phyloP scores from a whole-genome alignment of 768 basidiomycete species.

The Pilatotrama ljubarskyi region DNA sequence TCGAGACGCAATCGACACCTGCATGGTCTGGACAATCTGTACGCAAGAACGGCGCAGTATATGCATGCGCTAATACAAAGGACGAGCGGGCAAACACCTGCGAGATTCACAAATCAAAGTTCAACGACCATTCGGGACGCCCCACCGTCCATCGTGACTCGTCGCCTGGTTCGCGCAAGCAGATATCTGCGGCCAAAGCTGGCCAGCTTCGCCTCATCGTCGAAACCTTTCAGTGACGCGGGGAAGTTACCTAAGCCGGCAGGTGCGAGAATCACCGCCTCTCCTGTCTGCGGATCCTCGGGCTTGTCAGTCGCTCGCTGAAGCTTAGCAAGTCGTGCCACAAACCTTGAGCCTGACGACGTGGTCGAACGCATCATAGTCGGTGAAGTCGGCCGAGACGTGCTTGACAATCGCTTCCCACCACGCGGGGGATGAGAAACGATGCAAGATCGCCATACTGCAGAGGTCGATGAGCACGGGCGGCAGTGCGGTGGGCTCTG shows the following conservation, averaged over 20 bases:
- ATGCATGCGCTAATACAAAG: no score
- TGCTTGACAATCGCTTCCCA: slow-evolving; percentile 69
- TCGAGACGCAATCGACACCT: no score
- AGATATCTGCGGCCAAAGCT: slow-evolving; percentile 24
- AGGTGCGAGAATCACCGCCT: slow-evolving; percentile 69
- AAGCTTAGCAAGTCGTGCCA: not conserved
- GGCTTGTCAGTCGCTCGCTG: not conserved
- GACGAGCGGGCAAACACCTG: no score
- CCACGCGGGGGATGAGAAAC: slow-evolving; percentile 77
- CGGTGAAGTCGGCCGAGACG: slow-evolving; percentile 62
- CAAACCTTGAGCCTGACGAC: slow-evolving; percentile 65
- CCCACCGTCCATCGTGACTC: slow-evolving; percentile 21
- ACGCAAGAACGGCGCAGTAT: no score
- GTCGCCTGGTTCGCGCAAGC: slow-evolving; percentile 17
- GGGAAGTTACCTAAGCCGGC: slow-evolving; percentile 40
- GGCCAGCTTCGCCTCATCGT: slow-evolving; percentile 9
- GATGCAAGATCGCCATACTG: slow-evolving; percentile 62
- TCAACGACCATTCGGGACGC: slow-evolving; percentile 20
- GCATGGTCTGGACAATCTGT: no score
- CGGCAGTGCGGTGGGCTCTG: slow-evolving; percentile 75
- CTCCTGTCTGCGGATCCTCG: slow-evolving; percentile 57
- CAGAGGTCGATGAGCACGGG: slow-evolving; percentile 67
- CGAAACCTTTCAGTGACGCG: not conserved
- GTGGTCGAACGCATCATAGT: slow-evolving; percentile 61
- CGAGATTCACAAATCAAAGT: not conserved